Conservation (phyloP, 768 basidiomycete genomes). For the Austroboletus eburneus region DNA sequence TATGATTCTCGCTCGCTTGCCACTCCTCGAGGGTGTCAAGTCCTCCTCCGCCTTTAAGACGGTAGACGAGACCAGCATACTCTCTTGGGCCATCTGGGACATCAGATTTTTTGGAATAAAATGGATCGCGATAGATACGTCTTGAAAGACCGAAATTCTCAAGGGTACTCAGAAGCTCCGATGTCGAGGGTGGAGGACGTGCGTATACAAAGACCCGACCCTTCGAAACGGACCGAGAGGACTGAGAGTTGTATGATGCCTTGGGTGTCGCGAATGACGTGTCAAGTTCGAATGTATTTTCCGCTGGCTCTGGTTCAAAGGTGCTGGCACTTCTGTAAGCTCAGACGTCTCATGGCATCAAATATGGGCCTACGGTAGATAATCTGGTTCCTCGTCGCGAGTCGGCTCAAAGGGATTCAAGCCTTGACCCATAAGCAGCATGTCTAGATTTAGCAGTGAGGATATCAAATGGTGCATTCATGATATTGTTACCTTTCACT, state of each 20-base stretch:
- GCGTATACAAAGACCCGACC: slow-evolving; percentile 41
- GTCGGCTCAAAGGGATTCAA: not conserved
- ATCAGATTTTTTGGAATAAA: slow-evolving; percentile 71
- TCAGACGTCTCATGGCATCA: not conserved
- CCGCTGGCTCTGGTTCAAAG: slow-evolving; percentile 10
- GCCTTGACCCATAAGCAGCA: not conserved
- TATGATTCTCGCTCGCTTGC: slow-evolving; percentile 23
- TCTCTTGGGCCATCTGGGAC: slow-evolving; percentile 64
- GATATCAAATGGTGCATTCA: not conserved
- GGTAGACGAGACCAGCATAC: slow-evolving; percentile 77
- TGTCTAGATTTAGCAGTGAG: slow-evolving; percentile 6
- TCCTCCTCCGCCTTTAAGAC: slow-evolving; percentile 60
- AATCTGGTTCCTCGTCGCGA: slow-evolving; percentile 14
- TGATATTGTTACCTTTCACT: not conserved
- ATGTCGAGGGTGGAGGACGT: slow-evolving; percentile 45
- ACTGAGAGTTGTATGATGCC: slow-evolving; percentile 18
- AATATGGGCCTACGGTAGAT: slow-evolving; percentile 15
- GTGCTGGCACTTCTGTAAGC: slow-evolving; percentile 6
- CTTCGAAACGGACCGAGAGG: slow-evolving; percentile 4
- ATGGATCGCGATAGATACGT: slow-evolving; percentile 72
- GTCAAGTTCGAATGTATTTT: not conserved
- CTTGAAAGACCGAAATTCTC: slow-evolving; percentile 46
- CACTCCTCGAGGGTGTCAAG: slow-evolving; percentile 61
- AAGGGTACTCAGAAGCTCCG: slow-evolving; percentile 43
- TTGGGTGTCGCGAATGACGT: not conserved